A percentile compares a stretch with the other conserved stretches of the same genome.
phyloP scores from a whole-genome alignment of 148 eudicot species.

The Pharnaceum exiguum region DNA sequence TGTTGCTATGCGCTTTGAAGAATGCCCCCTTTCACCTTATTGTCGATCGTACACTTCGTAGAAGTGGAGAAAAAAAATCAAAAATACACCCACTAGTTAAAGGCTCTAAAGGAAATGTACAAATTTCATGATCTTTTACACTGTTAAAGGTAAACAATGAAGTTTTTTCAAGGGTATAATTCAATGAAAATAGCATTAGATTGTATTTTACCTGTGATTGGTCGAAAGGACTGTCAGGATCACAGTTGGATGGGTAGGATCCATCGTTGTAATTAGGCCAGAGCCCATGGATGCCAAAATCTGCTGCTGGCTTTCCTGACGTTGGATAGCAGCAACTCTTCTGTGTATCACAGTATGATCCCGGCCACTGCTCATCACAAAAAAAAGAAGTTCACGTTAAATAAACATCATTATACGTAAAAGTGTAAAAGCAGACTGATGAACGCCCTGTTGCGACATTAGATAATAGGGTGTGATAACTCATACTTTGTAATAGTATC shows the following conservation, averaged over 20 bases:
- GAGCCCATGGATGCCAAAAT: conserved; percentile 76
- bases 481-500: not conserved
- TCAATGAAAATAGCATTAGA: not conserved
- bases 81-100: no score
- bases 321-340: conserved; percentile 60
- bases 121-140: no score
- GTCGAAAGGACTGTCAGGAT: conserved; percentile 31
- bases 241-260: conserved; percentile 60
- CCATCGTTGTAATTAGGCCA: conserved; percentile 71
- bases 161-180: no score
- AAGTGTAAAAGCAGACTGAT: not conserved
- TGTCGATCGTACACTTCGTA: no score
- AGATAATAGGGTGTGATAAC: not conserved
- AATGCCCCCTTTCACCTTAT: no score
- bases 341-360: conserved; percentile 57
- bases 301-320: conserved; percentile 58
- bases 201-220: conserved; percentile 29
- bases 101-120: no score
- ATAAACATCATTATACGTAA: no score
- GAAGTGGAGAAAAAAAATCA: no score
- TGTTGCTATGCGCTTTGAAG: no score
- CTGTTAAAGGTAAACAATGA: no score
- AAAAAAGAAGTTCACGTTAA: not conserved
- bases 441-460: not conserved
- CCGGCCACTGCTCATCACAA: conserved; percentile 59